phyloP scores from a whole-genome alignment of 768 basidiomycete genomes.

The Cystoderma amianthinum region DNA sequence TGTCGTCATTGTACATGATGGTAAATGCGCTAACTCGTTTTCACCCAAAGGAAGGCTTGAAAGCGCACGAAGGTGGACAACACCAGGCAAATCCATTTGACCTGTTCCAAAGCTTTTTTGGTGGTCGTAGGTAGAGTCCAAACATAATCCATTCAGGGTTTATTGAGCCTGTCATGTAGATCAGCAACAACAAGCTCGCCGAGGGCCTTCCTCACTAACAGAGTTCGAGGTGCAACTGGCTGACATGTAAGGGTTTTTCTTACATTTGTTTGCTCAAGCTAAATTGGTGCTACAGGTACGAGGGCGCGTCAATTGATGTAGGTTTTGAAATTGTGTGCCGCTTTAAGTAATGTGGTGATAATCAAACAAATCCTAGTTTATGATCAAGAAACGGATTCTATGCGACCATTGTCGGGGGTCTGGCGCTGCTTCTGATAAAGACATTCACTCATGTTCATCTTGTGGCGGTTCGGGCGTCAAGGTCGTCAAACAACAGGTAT shows the following conservation, averaged over 20 bases:
- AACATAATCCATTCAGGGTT: background rate
- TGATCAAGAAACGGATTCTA: conserved; percentile 84
- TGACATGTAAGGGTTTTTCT: conserved; percentile 83
- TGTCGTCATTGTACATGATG: background rate
- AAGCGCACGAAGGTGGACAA: conserved; percentile 86
- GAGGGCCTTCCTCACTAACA: conserved; percentile 68
- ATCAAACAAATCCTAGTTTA: conserved; percentile 55
- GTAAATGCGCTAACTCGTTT: conserved; percentile 5
- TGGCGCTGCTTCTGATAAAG: conserved; percentile 83
- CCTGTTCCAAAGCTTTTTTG: conserved; percentile 91
- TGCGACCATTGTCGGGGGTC: conserved; percentile 97
- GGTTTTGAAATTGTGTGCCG: no score
- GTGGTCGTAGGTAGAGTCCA: conserved; percentile 58
- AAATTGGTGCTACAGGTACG: conserved; percentile 70
- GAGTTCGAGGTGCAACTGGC: conserved; percentile 83
- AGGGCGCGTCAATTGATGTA: conserved; percentile 81
- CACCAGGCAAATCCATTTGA: conserved; percentile 86
- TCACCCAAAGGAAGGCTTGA: conserved; percentile 69
- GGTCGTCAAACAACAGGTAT: conserved; percentile 74
- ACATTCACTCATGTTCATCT: conserved; percentile 80
- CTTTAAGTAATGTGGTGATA: no score
- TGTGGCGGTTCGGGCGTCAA: conserved; percentile 86
- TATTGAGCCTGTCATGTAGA: conserved; percentile 17
- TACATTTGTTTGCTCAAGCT: no score
- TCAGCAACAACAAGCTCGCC: conserved; percentile 56